A percentile compares a stretch with the other conserved stretches of the same genome.
phyloP scores from a whole-genome alignment of 225 moss, liverwort and hornwort species.

The Marchantia polymorpha region DNA sequence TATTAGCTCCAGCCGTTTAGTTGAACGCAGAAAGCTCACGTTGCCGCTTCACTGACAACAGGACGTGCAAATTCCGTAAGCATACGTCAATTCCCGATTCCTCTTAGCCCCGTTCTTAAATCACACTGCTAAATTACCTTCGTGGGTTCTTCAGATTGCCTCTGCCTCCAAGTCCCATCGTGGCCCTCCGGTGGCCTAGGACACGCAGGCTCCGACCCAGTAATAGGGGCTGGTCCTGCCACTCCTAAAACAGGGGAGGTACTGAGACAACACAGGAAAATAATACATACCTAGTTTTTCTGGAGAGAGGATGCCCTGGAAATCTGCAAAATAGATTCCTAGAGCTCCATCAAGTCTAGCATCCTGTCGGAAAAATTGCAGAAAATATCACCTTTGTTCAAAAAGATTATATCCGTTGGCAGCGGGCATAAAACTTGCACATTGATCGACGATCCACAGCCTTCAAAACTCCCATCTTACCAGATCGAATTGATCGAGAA shows the following conservation, averaged over 20 bases:
- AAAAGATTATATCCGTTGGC: no score
- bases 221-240: constrained; percentile 41
- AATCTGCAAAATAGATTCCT: constrained; percentile 79
- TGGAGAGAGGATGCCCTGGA: constrained; percentile 72
- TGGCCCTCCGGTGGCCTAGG: constrained; percentile 30
- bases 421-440: no score
- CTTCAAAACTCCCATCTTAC: no score
- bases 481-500: no score
- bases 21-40: no score
- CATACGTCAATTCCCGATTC: background rate
- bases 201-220: constrained; percentile 47
- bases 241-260: constrained; percentile 58
- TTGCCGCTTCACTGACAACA: constrained; percentile 1
- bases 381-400: constrained; percentile 16
- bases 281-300: constrained; percentile 72
- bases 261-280: background rate
- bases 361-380: constrained; percentile 78
- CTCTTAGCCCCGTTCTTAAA: background rate
- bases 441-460: no score
- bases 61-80: constrained; percentile 26
- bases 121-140: constrained; percentile 52
- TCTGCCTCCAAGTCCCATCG: constrained; percentile 22
- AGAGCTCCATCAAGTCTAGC: constrained; percentile 59
- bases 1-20: no score
- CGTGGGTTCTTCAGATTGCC: constrained; percentile 28